Conservation (phyloP, 2,329 filamentous ascomycete genomes). For the Sclerotinia sclerotiorum region DNA sequence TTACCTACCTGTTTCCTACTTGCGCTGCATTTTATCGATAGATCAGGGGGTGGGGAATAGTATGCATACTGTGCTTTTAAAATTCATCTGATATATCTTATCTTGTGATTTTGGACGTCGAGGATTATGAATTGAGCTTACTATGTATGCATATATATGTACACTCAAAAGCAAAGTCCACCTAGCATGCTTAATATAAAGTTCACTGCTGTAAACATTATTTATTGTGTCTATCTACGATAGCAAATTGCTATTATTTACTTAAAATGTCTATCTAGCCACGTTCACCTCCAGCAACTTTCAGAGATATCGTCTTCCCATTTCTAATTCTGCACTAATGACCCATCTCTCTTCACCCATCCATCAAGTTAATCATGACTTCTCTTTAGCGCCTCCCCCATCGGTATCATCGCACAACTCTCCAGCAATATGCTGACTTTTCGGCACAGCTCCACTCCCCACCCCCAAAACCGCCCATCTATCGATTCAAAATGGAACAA, state of each 20-base stretch:
- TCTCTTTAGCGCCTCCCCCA: not conserved
- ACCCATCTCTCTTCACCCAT: not conserved
- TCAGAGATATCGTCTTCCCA: not conserved
- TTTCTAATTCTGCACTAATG: not conserved
- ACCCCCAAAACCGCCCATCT: not conserved
- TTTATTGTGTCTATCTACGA: not conserved
- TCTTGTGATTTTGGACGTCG: not conserved
- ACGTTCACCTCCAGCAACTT: not conserved
- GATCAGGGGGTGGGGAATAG: too few species aligned
- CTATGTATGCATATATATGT: not conserved
- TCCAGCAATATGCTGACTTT: not conserved
- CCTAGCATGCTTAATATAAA: not conserved
- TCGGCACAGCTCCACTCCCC: not conserved
- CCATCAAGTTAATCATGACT: not conserved
- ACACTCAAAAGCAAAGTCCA: not conserved
- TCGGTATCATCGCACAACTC: not conserved
- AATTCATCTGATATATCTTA: too few species aligned
- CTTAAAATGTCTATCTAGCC: not conserved
- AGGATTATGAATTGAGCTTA: too few species aligned
- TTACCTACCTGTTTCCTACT: too few species aligned
- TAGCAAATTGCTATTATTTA: not conserved
- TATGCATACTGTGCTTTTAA: too few species aligned
- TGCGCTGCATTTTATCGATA: too few species aligned
- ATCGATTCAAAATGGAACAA: not conserved
- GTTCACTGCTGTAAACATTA: not conserved